Evolutionary conservation across 345 rosid species (phyloP), one percentile per base, ranked within the genome.

Genomic region (Aethionema arabicum): DNA sequence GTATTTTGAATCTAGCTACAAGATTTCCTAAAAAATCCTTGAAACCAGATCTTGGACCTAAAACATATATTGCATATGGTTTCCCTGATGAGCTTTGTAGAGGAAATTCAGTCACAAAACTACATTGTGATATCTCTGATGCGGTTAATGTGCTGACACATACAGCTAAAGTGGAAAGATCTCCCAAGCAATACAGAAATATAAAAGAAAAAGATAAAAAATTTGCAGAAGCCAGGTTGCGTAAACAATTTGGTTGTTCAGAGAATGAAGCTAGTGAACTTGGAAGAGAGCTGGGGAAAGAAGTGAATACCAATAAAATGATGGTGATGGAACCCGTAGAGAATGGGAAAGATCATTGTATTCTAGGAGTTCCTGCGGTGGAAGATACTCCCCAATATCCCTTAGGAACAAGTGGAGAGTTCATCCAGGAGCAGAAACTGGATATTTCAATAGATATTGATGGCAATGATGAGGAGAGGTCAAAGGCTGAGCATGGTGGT

Each of bases 21-120:
- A 81, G 74, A 66, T 77, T 91, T 72, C 96, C 91, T 3, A 12
- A 54, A 5, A 2, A 39, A 1, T 84, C 69, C 32, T 37, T 88
- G 70, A 88, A 82, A 74, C 95, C 98, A 6, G 91, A 91, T 74
- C 76, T 88, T 83, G 95, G 96, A 60, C 96, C 96, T 7, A 88
- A 88, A 67, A 81, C 95, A 2, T 84, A 84, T 58, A 86, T 91
- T 68, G 95, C 90, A 0, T 88, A 85, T 65, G 96, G 96, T 33
- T 67, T 80, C 70, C 67, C 63, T 63, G 75, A 85, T 65, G 98
- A 86, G 70, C 87, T 88, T 71, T 79, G 78, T 21, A 84, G 84
- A 55, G 98, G 90, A 45, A 87, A 91, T 70, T 86, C 92, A 12
- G 90, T 91, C 12, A 91, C 96, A 52, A 88, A 86, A 76, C 87